Conservation (phyloP, 108 stramenopile genomes). For the Asterionellopsis glacialis region DNA sequence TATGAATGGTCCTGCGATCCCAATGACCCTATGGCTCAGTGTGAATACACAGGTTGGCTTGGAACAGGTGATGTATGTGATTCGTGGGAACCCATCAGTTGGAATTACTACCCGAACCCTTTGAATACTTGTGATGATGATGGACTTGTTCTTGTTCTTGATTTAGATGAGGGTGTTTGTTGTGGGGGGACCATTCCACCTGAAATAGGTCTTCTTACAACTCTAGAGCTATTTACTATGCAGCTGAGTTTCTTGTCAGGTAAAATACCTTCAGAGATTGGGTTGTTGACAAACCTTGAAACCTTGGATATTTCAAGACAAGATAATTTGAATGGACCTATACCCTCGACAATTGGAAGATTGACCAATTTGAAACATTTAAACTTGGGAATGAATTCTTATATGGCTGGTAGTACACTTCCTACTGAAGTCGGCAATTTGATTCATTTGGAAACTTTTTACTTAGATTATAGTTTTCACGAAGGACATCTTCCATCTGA, state of each 20-base stretch:
- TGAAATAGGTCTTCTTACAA: constrained; percentile 1
- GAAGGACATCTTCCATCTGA: neutral
- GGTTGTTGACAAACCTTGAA: constrained; percentile 21
- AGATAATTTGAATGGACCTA: too few relatives aligned
- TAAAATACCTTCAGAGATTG: constrained; percentile 20
- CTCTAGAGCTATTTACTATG: neutral
- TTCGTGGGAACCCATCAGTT: constrained; percentile 19
- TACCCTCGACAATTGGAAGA: too few relatives aligned
- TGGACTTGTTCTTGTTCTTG: constrained; percentile 13
- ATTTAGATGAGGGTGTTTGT: constrained; percentile 32
- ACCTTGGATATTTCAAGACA: neutral
- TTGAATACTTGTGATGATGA: constrained; percentile 11
- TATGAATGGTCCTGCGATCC: neutral
- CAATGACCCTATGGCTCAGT: neutral
- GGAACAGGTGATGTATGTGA: constrained; percentile 30
- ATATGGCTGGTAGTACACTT: too few relatives aligned
- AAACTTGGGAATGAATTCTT: too few relatives aligned
- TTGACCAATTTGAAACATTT: too few relatives aligned
- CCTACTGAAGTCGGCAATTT: too few relatives aligned
- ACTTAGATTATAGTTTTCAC: too few relatives aligned
- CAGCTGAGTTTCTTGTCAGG: too few relatives aligned
- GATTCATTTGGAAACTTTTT: too few relatives aligned
- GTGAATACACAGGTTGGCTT: constrained; percentile 25
- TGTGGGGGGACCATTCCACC: constrained; percentile 8
- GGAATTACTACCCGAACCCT: neutral